Evolutionary conservation across 345 rosid genomes (phyloP).

Genomic region (Citrus trifoliata): DNA sequence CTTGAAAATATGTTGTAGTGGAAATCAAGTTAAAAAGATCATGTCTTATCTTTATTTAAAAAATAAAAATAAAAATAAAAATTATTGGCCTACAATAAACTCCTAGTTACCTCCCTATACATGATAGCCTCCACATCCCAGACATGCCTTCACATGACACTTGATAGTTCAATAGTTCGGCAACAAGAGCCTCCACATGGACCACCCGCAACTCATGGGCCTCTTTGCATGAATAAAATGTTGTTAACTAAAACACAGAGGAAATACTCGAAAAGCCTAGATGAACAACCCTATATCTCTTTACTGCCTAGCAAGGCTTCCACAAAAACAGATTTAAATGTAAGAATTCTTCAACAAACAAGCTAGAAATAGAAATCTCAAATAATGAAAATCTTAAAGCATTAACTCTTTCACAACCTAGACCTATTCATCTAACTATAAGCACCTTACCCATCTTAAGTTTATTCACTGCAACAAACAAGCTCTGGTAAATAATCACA

Average conservation of each 20-base stretch:
- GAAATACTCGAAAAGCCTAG: not conserved
- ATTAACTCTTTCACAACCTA: not conserved
- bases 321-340: not conserved
- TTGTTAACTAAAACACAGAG: not conserved
- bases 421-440: not conserved
- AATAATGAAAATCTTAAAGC: not conserved
- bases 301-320: not conserved
- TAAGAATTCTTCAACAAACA: not conserved
- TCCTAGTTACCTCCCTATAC: too few relatives aligned
- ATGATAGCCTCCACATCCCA: too few relatives aligned
- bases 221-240: not conserved
- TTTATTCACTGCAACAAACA: not conserved
- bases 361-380: not conserved
- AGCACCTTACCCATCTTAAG: not conserved
- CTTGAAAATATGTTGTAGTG: too few relatives aligned
- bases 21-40: too few relatives aligned
- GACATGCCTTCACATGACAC: too few relatives aligned
- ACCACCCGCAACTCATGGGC: not conserved
- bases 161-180: too few relatives aligned
- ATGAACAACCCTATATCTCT: not conserved
- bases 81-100: too few relatives aligned
- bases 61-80: too few relatives aligned
- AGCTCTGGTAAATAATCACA: not conserved
- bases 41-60: too few relatives aligned
- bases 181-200: not conserved